Conservation (phyloP, 2,329 filamentous ascomycete genomes). For the Phaeosphaeria sp. region DNA sequence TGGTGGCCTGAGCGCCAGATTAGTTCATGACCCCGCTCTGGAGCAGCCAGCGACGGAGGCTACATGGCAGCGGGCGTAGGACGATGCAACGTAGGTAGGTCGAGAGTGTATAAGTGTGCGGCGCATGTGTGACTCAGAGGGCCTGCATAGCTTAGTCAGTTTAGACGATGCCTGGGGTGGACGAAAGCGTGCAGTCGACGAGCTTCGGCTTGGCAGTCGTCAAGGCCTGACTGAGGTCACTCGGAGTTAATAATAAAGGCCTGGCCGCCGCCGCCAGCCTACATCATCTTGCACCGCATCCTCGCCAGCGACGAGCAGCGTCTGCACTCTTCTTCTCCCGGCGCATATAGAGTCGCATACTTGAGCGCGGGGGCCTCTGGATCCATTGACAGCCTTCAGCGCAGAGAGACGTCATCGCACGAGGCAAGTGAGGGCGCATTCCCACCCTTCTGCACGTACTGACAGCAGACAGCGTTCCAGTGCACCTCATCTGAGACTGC, state of each 20-base stretch:
- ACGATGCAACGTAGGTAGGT: neutral
- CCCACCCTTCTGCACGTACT: neutral
- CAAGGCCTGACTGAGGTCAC: conserved; percentile 1
- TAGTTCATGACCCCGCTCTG: neutral
- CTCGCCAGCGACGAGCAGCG: neutral
- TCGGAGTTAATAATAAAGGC: conserved; percentile 29
- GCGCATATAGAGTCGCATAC: neutral
- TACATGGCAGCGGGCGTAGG: neutral
- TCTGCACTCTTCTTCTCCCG: neutral
- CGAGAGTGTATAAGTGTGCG: conserved; percentile 1
- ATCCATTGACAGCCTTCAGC: neutral
- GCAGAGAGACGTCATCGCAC: neutral
- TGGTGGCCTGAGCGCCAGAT: neutral
- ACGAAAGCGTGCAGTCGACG: conserved; percentile 4
- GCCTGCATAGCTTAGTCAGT: conserved; percentile 15
- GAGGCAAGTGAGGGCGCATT: neutral
- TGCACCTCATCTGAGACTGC: neutral
- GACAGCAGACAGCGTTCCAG: neutral
- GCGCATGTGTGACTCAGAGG: conserved; percentile 23
- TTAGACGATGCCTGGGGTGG: conserved; percentile 1
- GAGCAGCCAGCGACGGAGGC: neutral
- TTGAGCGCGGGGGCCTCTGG: too few species aligned
- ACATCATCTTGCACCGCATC: neutral
- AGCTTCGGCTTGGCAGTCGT: conserved; percentile 2
- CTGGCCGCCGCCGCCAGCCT: conserved; percentile 3